Evolutionary conservation across 2,329 filamentous ascomycete genomes (phyloP).

Genomic region (Fusarium beomiforme): DNA sequence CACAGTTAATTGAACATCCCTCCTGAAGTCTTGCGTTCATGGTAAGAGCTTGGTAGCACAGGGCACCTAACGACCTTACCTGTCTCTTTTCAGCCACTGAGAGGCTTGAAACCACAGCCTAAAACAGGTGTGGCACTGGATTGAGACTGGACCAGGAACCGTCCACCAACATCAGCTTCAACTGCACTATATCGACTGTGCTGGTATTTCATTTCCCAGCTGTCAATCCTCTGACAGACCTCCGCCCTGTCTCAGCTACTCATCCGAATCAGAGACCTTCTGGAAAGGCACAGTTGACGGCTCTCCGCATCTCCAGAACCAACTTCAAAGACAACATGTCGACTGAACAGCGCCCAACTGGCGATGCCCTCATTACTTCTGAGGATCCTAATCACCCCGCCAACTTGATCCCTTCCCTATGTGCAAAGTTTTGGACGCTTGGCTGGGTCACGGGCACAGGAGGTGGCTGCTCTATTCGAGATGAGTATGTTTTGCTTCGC

Average conservation of each 20-base stretch:
- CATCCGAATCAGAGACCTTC: conserved; percentile 13
- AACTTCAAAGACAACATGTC: conserved; percentile 24
- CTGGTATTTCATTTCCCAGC: conserved; percentile 31
- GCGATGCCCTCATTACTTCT: conserved; percentile 63
- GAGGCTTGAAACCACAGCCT: conserved; percentile 19
- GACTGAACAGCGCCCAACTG: conserved; percentile 26
- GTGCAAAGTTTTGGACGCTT: conserved; percentile 93
- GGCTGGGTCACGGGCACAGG: conserved; percentile 95
- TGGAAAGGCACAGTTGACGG: not conserved
- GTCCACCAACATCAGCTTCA: not conserved
- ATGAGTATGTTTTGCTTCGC: conserved; percentile 59
- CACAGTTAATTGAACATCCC: conserved; percentile 11
- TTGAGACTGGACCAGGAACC: conserved; percentile 27
- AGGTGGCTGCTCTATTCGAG: conserved; percentile 80
- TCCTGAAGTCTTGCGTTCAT: not conserved
- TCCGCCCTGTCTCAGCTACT: conserved; percentile 26
- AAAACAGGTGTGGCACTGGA: conserved; percentile 24
- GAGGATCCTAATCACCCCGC: conserved; percentile 86
- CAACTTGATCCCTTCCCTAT: conserved; percentile 93
- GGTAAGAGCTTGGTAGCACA: conserved; percentile 13
- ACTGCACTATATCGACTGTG: not conserved
- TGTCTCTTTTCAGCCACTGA: conserved; percentile 12
- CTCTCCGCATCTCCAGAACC: not conserved
- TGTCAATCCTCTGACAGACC: conserved; percentile 1
- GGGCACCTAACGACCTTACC: conserved; percentile 4